phyloP scores from a whole-genome alignment of 441 rosid genomes.

The Sinapis alba region DNA sequence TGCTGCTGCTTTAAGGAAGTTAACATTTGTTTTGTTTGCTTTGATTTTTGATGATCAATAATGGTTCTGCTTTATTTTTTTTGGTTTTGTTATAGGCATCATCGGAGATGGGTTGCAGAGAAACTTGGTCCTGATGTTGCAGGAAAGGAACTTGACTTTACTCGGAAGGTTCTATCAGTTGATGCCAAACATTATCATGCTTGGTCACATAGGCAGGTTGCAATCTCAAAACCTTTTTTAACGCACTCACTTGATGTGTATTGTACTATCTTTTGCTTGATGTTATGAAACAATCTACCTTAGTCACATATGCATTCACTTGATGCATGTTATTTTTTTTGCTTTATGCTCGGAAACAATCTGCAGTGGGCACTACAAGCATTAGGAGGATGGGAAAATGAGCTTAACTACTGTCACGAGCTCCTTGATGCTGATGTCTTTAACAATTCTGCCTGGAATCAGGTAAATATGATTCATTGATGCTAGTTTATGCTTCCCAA shows the following conservation, averaged over 20 bases:
- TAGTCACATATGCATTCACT: constrained; percentile 74
- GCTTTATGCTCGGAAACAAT: constrained; percentile 11
- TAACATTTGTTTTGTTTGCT: neutral
- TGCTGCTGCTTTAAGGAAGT: neutral
- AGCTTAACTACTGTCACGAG: constrained; percentile 74
- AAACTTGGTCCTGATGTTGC: constrained; percentile 71
- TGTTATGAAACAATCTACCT: constrained; percentile 38
- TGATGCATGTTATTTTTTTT: neutral
- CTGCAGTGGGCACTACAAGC: constrained; percentile 81
- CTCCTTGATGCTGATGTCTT: constrained; percentile 83
- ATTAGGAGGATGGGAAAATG: constrained; percentile 94
- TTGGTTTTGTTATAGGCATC: constrained; percentile 66
- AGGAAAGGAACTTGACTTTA: constrained; percentile 69
- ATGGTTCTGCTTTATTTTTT: neutral
- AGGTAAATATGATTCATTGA: constrained; percentile 46
- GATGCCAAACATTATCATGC: constrained; percentile 96
- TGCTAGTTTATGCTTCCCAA: neutral
- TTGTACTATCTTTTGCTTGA: neutral
- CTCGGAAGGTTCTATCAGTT: constrained; percentile 55
- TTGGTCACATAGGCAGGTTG: constrained; percentile 99
- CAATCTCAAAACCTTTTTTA: constrained; percentile 18
- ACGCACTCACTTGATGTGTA: neutral
- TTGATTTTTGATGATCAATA: constrained; percentile 8
- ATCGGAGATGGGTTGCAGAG: constrained; percentile 94
- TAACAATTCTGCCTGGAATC: constrained; percentile 98